Evolutionary conservation across 495 filamentous ascomycete species (phyloP), one percentile per base, ranked within the genome.

Genomic region (Penicillium malachiteum): DNA sequence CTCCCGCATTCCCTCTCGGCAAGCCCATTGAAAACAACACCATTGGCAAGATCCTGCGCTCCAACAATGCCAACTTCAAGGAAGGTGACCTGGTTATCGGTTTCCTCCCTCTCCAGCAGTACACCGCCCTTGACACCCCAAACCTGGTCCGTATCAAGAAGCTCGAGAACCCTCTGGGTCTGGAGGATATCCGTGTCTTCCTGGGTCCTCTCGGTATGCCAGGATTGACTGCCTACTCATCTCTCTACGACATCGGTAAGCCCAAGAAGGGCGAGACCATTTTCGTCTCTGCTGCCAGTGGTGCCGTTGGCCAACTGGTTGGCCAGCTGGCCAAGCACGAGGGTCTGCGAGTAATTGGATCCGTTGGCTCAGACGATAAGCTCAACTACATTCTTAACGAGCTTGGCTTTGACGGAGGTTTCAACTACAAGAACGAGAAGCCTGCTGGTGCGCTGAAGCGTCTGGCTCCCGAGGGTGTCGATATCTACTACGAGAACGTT

Each of bases 401-500:
- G 40, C 76, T 90, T 14, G 80, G 80, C 18, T 90, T 89, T 59
- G 85, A 88, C 48, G 84, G 74, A 34, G 86, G 83, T 7, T 90
- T 89, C 73, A 89, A 90, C 70, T 90, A 90, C 73, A 90, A 90
- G 80, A 88, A 77, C 18, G 86, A 87, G 73, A 82, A 84, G 60
- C 77, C 87, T 14, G 62, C 63, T 1, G 86, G 89, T 44, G 93
- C 91, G 1, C 74, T 96, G 47, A 71, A 76, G 58, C 80, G 90
- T 58, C 73, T 96, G 41, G 89, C 88, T 6, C 92, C 91, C 0
- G 65, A 93, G 31, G 93, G 92, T 10, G 80, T 97, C 45, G 91
- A 96, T 65, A 96, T 97, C 68, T 96, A 96, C 75, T 97, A 87
- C 62, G 92, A 97, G 70, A 96, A 96, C 58, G 92, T 97, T 16